Evolutionary conservation across 495 filamentous ascomycete species (phyloP), one percentile per base, ranked within the genome.

Genomic region (Hypoxylon lenormandii): DNA sequence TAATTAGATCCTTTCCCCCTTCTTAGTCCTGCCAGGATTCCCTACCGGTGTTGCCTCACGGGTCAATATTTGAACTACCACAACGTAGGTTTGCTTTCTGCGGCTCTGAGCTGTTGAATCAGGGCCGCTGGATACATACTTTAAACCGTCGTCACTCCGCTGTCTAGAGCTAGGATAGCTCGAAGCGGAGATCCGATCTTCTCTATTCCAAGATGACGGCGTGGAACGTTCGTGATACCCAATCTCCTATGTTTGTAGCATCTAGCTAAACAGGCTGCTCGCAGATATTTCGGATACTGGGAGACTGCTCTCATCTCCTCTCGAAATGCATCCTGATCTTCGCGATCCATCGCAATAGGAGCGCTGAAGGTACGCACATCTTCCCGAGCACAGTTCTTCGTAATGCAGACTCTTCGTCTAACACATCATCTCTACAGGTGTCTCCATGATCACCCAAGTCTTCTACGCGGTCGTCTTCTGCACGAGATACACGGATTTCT

Each of bases 361-460:
- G 90, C 76, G 90, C 96, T 21, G 95, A 98, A 85, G 94, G 92
- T 90, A 81, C 10, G 78, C n/a, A n/a, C n/a, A n/a, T 73, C 6
- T 38, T 12, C 45, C 59, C 22, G n/a, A 6, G 22, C 22, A 19
- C 15, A 11, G 15, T 49, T 30, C n/a, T 40, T 19, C 15, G 4
- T 8, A 18, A 36, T n/a, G 37, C 28, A 26, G 23, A 5, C 5
- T 2, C 45, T 23, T 21, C 57, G 47, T 53, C 73, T 76, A 72
- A 80, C 63, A 43, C 36, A 38, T 13, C 45, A 11, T 6, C 6
- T 5, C n/a, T 37, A 36, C 68, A 93, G 91, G 94, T 66, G 88
- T 98, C 53, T 97, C 94, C n/a, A 87, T 97, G 67, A 90, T 98
- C 62, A 97, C 94, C 0, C 95, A 98, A 78, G 81, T 87, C 43